Evolutionary conservation across 192 early-diverging fungal species (phyloP), one percentile per base, ranked within the genome.

Genomic region (Coemansia sp.): DNA sequence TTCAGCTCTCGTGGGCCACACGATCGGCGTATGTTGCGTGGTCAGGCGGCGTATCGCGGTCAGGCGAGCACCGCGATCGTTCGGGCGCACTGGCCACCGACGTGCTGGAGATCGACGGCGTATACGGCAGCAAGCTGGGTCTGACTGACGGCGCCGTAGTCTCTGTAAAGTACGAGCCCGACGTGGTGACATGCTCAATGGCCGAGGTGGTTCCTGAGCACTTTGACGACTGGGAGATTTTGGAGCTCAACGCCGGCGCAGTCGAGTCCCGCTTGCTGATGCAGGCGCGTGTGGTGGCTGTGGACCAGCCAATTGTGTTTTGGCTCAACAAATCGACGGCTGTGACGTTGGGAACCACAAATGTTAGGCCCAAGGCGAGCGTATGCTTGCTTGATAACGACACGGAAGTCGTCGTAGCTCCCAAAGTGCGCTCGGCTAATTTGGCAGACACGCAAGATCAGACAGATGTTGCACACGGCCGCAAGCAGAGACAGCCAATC

Each of bases 201-300:
- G 86, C 89, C 0, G 73, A 84, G 60, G 89, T 91, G 21, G 91
- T 87, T 49, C 89, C 90, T 0, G 76, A 72, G 49, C 80, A 80
- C 6, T 83, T 84, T 36, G 89, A 92, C 54, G 90, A 92, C 69
- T 92, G 89, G 89, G 90, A 92, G 71, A 90, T 92, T 48, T 57
- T 92, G 71, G 89, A 89, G 76, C 70, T 87, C 44, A 85, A 90
- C 58, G 88, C 88, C n/a, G 85, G 86, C 37, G 86, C 86, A 34
- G 79, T 93, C 0, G 91, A 93, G 66, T 76, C 86, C 23, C 71
- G 84, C 61, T 74, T 93, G 62, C 56, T 91, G 38, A 80, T 74
- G 51, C 91, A 93, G 71, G 79, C 86, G 42, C 79, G 88, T 3
- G 87, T 89, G 23, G 73, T 93, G 6, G 86, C 86, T 20, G 70